Base-by-base conservation (phyloP, 768 basidiomycete species). In the Tubosaeta brunneosetosa region DNA sequence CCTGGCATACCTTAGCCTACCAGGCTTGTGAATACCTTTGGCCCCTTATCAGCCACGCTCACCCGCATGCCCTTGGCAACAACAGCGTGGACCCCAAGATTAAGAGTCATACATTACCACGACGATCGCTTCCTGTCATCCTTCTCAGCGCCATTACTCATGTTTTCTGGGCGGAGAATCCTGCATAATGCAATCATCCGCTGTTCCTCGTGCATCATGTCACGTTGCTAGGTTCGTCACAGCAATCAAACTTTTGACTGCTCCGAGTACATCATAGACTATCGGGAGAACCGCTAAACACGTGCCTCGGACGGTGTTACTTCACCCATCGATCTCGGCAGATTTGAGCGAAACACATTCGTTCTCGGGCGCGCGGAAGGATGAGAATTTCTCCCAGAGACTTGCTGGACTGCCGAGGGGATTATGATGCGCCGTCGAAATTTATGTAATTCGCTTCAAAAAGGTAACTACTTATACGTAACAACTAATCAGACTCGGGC, bases 31-130 rank as follows among this genome's bases (percentile, higher is more conserved):
- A 37, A 38, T 38, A 8, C 37, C 34, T 36, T 34, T 16, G 36
- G n/a, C 36, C 37, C n/a, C 16, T 25, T 22, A 22, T 43, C 44
- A 44, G 27, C 4, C 43, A 29, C 44, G n/a, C 16, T 25, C 34
- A 13, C 19, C 22, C 33, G 34, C 34, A 47, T 36, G 25, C 5
- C 25, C 46, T 47, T 47, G 46, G 46, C 22, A 19, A 48, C 59
- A 40, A 49, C 42, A 47, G 27, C 31, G 8, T 25, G 45, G 48
- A 49, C 50, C 42, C 42, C 57, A 34, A 42, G 41, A 47, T 42
- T n/a, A 37, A 44, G 31, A 29, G 42, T 32, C 26, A 12, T n/a
- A 17, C 49, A 53, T 61, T 50, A 62, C 60, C 57, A 60, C 61
- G 57, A 51, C 61, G 38, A 56, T 57, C 55, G 43, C 45, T 46